Evolutionary conservation across 2,329 filamentous ascomycete species (phyloP).

Genomic region (Microdochium nivale): DNA sequence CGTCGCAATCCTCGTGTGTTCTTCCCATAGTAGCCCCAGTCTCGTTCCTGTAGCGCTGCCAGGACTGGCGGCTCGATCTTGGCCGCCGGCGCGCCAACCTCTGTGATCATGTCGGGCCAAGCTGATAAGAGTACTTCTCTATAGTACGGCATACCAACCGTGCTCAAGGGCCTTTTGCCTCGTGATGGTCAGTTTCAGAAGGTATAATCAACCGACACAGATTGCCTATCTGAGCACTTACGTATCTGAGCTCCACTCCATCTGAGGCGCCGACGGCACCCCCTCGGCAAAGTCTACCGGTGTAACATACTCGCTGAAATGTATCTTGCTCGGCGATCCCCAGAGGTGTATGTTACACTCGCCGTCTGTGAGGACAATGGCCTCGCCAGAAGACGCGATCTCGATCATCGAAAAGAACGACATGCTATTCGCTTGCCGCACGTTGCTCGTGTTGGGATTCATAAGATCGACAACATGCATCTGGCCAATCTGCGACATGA

Average conservation of each 20-base stretch:
- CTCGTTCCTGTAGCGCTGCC: constrained; percentile 57
- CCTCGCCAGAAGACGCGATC: constrained; percentile 80
- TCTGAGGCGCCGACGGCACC: constrained; percentile 43
- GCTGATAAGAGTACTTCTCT: constrained; percentile 78
- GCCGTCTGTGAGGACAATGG: constrained; percentile 70
- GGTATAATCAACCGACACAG: neutral
- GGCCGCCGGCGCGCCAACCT: constrained; percentile 73
- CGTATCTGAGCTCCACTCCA: constrained; percentile 66
- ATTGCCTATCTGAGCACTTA: constrained; percentile 29
- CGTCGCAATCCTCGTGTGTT: constrained; percentile 66
- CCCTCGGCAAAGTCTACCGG: constrained; percentile 71
- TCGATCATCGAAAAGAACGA: constrained; percentile 72
- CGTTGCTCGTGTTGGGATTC: constrained; percentile 81
- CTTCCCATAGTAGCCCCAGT: constrained; percentile 70
- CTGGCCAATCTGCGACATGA: constrained; percentile 84
- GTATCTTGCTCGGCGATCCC: constrained; percentile 78
- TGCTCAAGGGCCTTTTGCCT: constrained; percentile 60
- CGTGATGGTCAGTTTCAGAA: constrained; percentile 4
- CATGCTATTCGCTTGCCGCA: constrained; percentile 73
- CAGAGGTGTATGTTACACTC: constrained; percentile 77
- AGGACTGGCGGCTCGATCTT: constrained; percentile 67
- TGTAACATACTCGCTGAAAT: constrained; percentile 74
- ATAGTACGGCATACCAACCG: constrained; percentile 89
- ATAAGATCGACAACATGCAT: constrained; percentile 94
- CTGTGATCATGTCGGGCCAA: constrained; percentile 78